These are phyloP conservation scores for Pogostemon cablin DNA, from an alignment of 257 asterid genomes.

Conservation along the genomic window DNA sequence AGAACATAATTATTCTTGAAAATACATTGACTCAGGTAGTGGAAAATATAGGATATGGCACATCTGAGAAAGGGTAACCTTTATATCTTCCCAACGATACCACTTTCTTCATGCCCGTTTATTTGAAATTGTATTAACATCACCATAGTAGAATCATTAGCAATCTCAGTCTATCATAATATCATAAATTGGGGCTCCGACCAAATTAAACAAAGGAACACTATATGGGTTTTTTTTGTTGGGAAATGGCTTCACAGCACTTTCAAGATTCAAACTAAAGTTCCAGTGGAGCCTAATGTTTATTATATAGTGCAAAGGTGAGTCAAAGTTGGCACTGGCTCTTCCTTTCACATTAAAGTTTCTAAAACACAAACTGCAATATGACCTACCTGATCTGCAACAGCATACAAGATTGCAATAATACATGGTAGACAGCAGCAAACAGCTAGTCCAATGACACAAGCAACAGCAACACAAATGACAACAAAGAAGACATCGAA, in stretches of 20 bases:
- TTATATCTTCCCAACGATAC: background rate
- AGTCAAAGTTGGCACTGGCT: background rate
- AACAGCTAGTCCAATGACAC: constrained; percentile 95
- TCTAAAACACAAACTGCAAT: constrained; percentile 31
- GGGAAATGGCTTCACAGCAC: background rate
- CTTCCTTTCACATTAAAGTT: constrained; percentile 37
- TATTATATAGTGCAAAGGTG: background rate
- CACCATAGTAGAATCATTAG: background rate
- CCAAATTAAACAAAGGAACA: background rate
- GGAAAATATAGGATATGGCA: background rate
- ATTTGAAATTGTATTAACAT: background rate
- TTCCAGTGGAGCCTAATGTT: background rate
- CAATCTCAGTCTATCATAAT: background rate
- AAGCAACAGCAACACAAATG: constrained; percentile 91
- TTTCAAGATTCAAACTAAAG: constrained; percentile 9
- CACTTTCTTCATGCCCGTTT: background rate
- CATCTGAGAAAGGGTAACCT: constrained; percentile 12
- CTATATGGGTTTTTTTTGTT: background rate
- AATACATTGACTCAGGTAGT: background rate
- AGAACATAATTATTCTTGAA: background rate
- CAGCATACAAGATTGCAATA: constrained; percentile 92
- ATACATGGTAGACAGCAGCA: constrained; percentile 99
- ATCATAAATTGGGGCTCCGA: background rate
- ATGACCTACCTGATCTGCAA: constrained; percentile 89
- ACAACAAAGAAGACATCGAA: constrained; percentile 96